These are phyloP conservation scores for Dryas drummondii DNA, from an alignment of 306 rosid species.

Conservation along the genomic window DNA sequence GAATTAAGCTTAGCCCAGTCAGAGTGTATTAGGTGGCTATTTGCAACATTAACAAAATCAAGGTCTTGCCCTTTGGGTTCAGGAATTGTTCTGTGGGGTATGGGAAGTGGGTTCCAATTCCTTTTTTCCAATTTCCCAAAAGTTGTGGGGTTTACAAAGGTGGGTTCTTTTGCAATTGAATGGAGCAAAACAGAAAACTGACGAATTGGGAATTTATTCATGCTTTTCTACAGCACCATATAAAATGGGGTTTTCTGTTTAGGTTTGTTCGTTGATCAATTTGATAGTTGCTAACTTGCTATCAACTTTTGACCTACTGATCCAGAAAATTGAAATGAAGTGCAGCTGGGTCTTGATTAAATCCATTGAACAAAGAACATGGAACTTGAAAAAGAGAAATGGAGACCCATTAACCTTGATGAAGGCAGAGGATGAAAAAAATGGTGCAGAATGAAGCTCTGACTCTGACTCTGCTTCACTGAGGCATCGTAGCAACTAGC, in stretches of 20 bases:
- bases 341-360: too few relatives aligned
- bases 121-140: conserved; percentile 4
- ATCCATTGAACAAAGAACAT: too few relatives aligned
- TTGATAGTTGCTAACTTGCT: neutral
- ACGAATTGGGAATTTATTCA: conserved; percentile 24
- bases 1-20: conserved; percentile 67
- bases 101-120: conserved; percentile 39
- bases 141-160: conserved; percentile 19
- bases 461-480: neutral
- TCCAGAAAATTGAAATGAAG: neutral
- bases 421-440: neutral
- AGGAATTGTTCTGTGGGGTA: conserved; percentile 70
- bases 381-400: too few relatives aligned
- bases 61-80: conserved; percentile 72
- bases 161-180: conserved; percentile 26
- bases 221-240: neutral
- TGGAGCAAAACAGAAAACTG: conserved; percentile 39
- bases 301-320: neutral
- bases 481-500: neutral
- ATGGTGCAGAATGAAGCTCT: neutral
- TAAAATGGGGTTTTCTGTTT: neutral
- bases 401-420: neutral
- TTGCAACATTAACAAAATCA: conserved; percentile 70
- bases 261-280: too few relatives aligned
- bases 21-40: conserved; percentile 69